A percentile compares a stretch with the other conserved stretches of the same genome.
Conservation (phyloP, 2,329 filamentous ascomycete genomes). For the Stagonosporopsis vannaccii region DNA sequence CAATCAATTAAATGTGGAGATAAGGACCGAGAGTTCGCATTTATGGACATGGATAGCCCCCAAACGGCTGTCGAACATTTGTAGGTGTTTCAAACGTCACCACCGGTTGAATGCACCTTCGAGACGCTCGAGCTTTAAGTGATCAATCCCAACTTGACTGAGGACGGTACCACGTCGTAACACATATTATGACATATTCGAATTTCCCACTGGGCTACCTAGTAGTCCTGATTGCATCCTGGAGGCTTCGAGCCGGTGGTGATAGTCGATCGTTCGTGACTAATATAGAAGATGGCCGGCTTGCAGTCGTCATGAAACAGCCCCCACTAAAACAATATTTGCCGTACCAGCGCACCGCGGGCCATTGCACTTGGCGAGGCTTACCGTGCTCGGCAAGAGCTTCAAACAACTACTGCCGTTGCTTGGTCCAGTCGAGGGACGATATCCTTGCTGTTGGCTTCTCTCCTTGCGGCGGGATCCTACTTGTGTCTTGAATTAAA, state of each 20-base stretch:
- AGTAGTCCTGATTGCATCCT: not conserved
- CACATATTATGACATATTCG: too few relatives aligned
- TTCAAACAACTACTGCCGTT: not conserved
- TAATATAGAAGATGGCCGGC: not conserved
- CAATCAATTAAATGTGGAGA: conserved; percentile 4
- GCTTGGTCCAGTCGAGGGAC: too few relatives aligned
- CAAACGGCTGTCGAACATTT: not conserved
- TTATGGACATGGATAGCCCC: not conserved
- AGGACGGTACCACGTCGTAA: too few relatives aligned
- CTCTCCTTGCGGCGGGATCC: too few relatives aligned
- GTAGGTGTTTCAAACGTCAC: conserved; percentile 3
- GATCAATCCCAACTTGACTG: too few relatives aligned
- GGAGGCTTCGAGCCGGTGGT: not conserved
- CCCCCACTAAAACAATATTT: not conserved
- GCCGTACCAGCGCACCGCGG: conserved; percentile 2
- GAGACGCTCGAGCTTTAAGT: not conserved
- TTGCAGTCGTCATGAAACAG: not conserved
- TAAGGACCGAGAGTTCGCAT: not conserved
- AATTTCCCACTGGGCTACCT: not conserved
- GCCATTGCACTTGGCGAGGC: conserved; percentile 8
- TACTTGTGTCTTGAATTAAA: too few relatives aligned
- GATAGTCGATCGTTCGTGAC: not conserved
- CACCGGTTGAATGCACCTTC: conserved; percentile 8
- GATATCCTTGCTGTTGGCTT: too few relatives aligned
- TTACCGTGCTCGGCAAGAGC: conserved; percentile 8